Percentiles rank a stretch among this genome's conserved stretches.
Conservation (phyloP, 495 filamentous ascomycete species). For the Aspergillus kassunensis region DNA sequence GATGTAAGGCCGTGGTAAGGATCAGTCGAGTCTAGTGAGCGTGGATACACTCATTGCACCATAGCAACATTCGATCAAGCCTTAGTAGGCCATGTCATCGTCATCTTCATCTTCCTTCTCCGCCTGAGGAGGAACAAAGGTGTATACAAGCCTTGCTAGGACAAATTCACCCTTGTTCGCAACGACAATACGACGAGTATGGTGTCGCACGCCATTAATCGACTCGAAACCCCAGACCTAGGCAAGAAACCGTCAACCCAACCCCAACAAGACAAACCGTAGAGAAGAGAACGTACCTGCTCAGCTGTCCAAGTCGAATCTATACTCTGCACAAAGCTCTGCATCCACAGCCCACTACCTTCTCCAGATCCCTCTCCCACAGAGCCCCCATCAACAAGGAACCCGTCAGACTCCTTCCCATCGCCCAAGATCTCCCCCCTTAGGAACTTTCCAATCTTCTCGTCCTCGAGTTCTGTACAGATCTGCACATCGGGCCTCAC, state of each 20-base stretch:
- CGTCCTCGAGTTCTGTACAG: constrained; percentile 32
- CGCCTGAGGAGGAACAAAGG: constrained; percentile 38
- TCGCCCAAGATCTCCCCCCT: constrained; percentile 37
- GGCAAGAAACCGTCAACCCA: constrained; percentile 2
- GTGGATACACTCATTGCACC: not conserved
- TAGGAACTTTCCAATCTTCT: constrained; percentile 44
- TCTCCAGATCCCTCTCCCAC: constrained; percentile 34
- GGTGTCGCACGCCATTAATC: constrained; percentile 56
- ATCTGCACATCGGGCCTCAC: constrained; percentile 33
- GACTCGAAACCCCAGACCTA: constrained; percentile 63
- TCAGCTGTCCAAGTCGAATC: constrained; percentile 46
- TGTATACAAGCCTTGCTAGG: constrained; percentile 69
- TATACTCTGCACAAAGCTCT: constrained; percentile 44
- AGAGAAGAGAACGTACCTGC: constrained; percentile 33
- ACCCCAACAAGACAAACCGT: constrained; percentile 5
- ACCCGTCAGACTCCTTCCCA: constrained; percentile 33
- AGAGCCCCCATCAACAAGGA: constrained; percentile 35
- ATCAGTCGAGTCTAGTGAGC: not conserved
- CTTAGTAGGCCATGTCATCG: constrained; percentile 4
- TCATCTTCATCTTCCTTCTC: not conserved
- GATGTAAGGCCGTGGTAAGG: not conserved
- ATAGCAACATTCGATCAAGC: not conserved
- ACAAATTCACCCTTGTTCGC: constrained; percentile 58
- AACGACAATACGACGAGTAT: constrained; percentile 63
- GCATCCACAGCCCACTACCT: constrained; percentile 39